Evolutionary conservation across 2,329 filamentous ascomycete species (phyloP).

Genomic region (Colletotrichum lini): DNA sequence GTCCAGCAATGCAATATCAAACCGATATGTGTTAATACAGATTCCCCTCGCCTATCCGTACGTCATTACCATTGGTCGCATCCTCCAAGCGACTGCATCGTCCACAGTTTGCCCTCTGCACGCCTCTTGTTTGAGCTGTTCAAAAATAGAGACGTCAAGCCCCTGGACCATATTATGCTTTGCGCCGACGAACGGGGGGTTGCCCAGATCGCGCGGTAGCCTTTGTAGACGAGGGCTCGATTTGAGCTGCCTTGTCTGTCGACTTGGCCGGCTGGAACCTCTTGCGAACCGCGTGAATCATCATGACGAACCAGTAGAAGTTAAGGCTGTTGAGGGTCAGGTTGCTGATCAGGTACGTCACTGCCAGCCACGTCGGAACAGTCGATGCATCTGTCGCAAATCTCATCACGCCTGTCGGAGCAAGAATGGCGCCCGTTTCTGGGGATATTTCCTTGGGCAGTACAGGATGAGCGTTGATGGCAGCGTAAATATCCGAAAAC

Average conservation of each 20-base stretch:
- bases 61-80: neutral
- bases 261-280: constrained; percentile 66
- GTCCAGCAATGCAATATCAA: neutral
- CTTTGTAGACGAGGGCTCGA: constrained; percentile 49
- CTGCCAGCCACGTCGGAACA: constrained; percentile 79
- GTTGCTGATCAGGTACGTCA: constrained; percentile 79
- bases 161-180: constrained; percentile 44
- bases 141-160: neutral
- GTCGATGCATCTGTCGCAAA: constrained; percentile 64
- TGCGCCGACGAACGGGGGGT: constrained; percentile 49
- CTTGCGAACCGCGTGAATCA: constrained; percentile 85
- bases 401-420: constrained; percentile 59
- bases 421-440: constrained; percentile 45
- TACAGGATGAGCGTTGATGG: constrained; percentile 57
- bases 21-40: neutral
- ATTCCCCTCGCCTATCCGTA: neutral
- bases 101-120: neutral
- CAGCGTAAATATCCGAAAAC: constrained; percentile 78
- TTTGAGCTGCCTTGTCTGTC: constrained; percentile 7
- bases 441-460: constrained; percentile 44
- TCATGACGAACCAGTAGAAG: constrained; percentile 89
- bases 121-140: neutral
- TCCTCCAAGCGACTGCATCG: neutral
- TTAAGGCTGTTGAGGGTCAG: constrained; percentile 82
- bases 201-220: constrained; percentile 48